phyloP scores from a whole-genome alignment of 176 grass and related monocot genomes.

The Rhynchospora tenuis region DNA sequence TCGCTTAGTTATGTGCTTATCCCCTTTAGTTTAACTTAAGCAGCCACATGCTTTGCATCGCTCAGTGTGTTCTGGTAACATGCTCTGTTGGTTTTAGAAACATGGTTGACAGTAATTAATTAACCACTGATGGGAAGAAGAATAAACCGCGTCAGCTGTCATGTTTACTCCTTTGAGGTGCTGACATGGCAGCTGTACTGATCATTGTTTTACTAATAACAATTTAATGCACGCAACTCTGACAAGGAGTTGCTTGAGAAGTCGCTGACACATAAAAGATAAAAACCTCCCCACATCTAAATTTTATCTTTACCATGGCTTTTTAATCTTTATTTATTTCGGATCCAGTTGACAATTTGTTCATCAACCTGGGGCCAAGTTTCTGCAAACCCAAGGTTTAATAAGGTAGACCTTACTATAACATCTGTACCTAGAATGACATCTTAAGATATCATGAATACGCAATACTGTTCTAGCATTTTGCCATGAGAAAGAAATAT shows the following conservation, averaged over 20 bases:
- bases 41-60: constrained; percentile 12
- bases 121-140: not conserved
- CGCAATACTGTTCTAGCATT: not conserved
- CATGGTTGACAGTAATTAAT: not conserved
- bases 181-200: not conserved
- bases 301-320: not conserved
- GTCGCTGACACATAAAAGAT: not conserved
- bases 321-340: not conserved
- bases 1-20: not conserved
- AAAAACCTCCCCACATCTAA: not conserved
- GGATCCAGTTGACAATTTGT: not conserved
- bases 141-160: constrained; percentile 4
- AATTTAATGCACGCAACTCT: not conserved
- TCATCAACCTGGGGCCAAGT: not conserved
- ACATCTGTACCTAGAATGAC: not conserved
- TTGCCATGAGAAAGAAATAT: not conserved
- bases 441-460: not conserved
- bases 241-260: not conserved
- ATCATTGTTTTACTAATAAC: not conserved
- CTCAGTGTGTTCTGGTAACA: constrained; percentile 20
- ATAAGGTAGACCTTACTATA: not conserved
- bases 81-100: constrained; percentile 15
- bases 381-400: not conserved
- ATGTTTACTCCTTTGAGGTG: not conserved
- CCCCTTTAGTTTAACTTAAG: not conserved